phyloP scores from a whole-genome alignment of 2,329 filamentous ascomycete genomes.

The Ophiocordyceps sinensis region DNA sequence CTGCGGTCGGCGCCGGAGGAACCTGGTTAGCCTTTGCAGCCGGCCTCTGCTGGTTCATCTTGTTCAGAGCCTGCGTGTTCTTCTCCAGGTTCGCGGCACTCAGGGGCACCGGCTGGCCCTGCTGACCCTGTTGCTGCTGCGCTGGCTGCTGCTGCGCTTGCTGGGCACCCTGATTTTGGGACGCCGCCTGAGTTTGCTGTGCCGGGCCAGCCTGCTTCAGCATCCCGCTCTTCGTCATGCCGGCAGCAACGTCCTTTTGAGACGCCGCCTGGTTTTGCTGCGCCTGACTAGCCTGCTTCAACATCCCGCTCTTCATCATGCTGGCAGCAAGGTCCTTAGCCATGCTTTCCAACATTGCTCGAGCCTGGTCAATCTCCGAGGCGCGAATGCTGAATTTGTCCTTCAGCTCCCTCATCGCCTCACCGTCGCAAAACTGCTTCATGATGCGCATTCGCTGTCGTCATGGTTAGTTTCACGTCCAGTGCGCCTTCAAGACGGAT shows the following conservation, averaged over 20 bases:
- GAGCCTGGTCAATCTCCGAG: slow-evolving; percentile 34
- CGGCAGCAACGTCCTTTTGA: slow-evolving; percentile 23
- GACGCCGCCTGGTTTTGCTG: slow-evolving; percentile 11
- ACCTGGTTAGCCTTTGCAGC: slow-evolving; percentile 31
- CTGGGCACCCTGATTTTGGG: slow-evolving; percentile 14
- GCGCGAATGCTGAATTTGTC: slow-evolving; percentile 36
- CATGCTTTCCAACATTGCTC: slow-evolving; percentile 35
- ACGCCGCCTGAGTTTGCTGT: slow-evolving; percentile 10
- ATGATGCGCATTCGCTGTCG: slow-evolving; percentile 35
- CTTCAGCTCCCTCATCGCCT: slow-evolving; percentile 29
- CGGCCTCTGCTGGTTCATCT: slow-evolving; percentile 23
- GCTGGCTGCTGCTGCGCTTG: slow-evolving; percentile 15
- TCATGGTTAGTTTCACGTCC: background rate
- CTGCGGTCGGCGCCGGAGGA: slow-evolving; percentile 41
- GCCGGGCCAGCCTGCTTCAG: slow-evolving; percentile 10
- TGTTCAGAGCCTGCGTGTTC: slow-evolving; percentile 32
- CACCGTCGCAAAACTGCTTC: slow-evolving; percentile 37
- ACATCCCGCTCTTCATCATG: slow-evolving; percentile 12
- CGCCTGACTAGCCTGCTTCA: slow-evolving; percentile 9
- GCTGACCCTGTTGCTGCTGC: slow-evolving; percentile 13
- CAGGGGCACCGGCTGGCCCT: slow-evolving; percentile 17
- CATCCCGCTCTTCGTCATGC: slow-evolving; percentile 12
- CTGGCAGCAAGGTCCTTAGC: slow-evolving; percentile 28
- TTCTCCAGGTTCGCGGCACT: slow-evolving; percentile 37
- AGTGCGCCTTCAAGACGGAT: background rate